Evolutionary conservation across 1,284 basidiomycete species (phyloP).

Genomic region (Mrakiaceae sp.): DNA sequence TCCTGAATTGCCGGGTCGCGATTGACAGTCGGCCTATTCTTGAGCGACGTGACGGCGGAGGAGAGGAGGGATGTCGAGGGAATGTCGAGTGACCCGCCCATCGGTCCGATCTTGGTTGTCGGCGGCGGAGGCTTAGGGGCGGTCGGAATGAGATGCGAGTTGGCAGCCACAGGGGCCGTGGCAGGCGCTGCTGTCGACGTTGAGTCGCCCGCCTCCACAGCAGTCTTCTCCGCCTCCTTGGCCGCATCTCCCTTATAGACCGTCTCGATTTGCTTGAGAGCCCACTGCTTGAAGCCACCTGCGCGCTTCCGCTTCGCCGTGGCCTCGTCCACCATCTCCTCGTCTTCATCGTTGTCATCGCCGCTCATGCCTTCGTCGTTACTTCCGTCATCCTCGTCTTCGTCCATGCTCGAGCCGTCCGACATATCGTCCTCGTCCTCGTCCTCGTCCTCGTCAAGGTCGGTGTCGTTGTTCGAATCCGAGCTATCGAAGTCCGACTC

Average conservation of each 20-base stretch:
- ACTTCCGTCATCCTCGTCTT: conserved; percentile 21
- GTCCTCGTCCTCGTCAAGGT: conserved; percentile 13
- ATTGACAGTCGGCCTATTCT: conserved; percentile 50
- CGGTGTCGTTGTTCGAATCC: conserved; percentile 20
- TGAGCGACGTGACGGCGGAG: conserved; percentile 21
- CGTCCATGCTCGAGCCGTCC: conserved; percentile 10
- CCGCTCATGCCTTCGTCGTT: conserved; percentile 16
- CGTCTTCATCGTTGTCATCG: conserved; percentile 21
- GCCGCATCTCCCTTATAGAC: conserved; percentile 22
- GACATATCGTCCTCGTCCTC: conserved; percentile 10
- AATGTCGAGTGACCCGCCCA: conserved; percentile 29
- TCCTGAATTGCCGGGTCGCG: conserved; percentile 66
- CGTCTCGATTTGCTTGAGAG: conserved; percentile 19
- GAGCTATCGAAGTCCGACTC: conserved; percentile 22
- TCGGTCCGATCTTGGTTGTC: conserved; percentile 31
- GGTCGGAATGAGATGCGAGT: not conserved
- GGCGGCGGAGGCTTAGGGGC: conserved; percentile 18
- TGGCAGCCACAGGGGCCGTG: conserved; percentile 27
- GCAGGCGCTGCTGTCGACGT: conserved; percentile 37
- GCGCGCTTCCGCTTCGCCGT: conserved; percentile 10
- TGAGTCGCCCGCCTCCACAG: not conserved
- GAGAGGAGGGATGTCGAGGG: conserved; percentile 31
- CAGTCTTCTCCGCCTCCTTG: not conserved
- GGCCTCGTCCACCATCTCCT: conserved; percentile 16
- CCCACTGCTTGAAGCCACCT: conserved; percentile 22